Evolutionary conservation across 805 yeast species (phyloP), one percentile per base, ranked within the genome.

Genomic region (Peterozyma toletana): DNA sequence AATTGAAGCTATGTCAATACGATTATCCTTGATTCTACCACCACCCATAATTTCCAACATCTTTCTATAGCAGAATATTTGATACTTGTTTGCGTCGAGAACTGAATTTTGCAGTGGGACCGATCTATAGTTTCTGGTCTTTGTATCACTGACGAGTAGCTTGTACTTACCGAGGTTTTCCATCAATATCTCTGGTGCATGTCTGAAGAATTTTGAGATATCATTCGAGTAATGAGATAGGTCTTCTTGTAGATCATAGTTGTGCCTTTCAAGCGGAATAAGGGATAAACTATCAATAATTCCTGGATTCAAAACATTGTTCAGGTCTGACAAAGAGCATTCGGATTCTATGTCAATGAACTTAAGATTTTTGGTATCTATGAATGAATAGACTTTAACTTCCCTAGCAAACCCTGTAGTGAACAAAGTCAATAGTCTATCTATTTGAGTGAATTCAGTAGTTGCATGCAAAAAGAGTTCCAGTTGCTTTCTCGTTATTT

Each of bases 401-500:
- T 85, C 91, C 47, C 90, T 66, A 2, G 86, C 78, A 45, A 73
- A 73, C 1, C 83, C 80, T 9, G 58, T 57, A 9, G 56, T 51
- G 18, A 75, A 63, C 9, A 81, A 56, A 9, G 64, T 58, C 9
- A 67, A 50, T 36, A 77, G 43, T 41, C 79, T 61, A 3, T 65
- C 54, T 1, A 75, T 55, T 34, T 67, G 47, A 21, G 27, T 21
- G 7, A 21, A 21, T 21, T 21, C 27, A 5, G 27, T 21, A 21
- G 27, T 21, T 21, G 27, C 27, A 21, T 64, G n/a, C 67, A 69
- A 14, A 67, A 53, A 75, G 79, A 68, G 13, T 59, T 55, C 11
- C 58, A 56, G 0, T 21, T 21, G 62, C 59, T 13, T 57, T 42
- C 4, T 40, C 41, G 38, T 62, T 63, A 15, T 40, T 40, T 15